phyloP scores from a whole-genome alignment of 2,329 filamentous ascomycete genomes.

The Trichophyton verrucosum region DNA sequence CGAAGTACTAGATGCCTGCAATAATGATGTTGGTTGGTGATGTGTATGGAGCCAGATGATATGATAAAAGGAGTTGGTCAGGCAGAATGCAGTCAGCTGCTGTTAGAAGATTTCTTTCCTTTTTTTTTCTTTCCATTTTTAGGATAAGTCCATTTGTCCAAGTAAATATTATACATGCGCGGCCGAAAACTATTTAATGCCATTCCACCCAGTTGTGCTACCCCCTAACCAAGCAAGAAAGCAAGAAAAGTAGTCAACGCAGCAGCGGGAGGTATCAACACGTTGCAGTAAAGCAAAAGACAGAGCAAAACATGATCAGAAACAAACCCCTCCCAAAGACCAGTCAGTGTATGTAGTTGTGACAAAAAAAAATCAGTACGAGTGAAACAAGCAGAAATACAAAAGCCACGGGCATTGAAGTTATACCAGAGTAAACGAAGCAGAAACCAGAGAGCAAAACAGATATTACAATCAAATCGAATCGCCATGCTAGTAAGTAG shows the following conservation, averaged over 20 bases:
- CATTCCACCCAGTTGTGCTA: background rate
- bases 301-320: background rate
- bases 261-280: background rate
- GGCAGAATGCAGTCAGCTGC: background rate
- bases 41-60: no score
- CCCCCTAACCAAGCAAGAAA: background rate
- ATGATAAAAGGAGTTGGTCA: background rate
- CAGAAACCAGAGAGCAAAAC: background rate
- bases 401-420: no score
- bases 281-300: background rate
- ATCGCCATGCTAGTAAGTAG: conserved; percentile 2
- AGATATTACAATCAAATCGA: background rate
- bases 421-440: background rate
- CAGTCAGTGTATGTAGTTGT: conserved; percentile 5
- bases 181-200: background rate
- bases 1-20: no score
- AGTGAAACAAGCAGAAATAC: background rate
- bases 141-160: background rate
- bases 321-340: background rate
- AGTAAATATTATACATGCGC: conserved; percentile 4
- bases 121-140: background rate
- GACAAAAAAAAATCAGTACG: background rate
- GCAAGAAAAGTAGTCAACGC: background rate
- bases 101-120: no score
- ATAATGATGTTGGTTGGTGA: no score